Conservation (phyloP, 176 grass and related monocot genomes). For the Miscanthus lutarioriparius region DNA sequence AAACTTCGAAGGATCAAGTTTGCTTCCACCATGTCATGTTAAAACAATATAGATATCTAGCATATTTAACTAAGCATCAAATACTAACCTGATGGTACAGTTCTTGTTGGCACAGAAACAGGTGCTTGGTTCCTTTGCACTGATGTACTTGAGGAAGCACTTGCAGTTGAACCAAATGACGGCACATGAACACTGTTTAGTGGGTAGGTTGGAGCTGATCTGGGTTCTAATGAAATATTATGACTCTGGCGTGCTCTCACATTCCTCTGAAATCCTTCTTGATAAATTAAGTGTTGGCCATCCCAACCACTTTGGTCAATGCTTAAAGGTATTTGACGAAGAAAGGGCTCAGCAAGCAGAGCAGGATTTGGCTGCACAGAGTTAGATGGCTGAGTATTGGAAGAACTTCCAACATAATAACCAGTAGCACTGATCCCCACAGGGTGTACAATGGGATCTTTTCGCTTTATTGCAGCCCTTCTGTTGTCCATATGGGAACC, state of each 20-base stretch:
- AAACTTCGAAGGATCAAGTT: not conserved
- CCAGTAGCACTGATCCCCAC: slow-evolving; percentile 15
- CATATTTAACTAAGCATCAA: not conserved
- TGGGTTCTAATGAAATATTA: slow-evolving; percentile 42
- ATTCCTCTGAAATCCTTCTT: slow-evolving; percentile 63
- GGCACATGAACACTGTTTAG: slow-evolving; percentile 1
- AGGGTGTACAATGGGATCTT: slow-evolving; percentile 27
- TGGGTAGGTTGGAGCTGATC: slow-evolving; percentile 33
- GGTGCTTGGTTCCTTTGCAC: slow-evolving; percentile 31
- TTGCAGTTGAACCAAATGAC: slow-evolving; percentile 33
- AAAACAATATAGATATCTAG: not conserved
- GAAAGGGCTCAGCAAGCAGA: slow-evolving; percentile 20
- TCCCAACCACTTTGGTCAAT: slow-evolving; percentile 35
- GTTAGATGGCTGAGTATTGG: slow-evolving; percentile 43
- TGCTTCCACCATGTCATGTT: not conserved
- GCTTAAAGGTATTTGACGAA: slow-evolving; percentile 28
- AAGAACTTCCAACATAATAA: slow-evolving; percentile 61
- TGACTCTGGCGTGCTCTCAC: slow-evolving; percentile 48
- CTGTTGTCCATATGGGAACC: slow-evolving; percentile 40
- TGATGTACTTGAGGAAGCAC: slow-evolving; percentile 23
- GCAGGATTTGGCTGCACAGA: slow-evolving; percentile 33
- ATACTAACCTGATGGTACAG: slow-evolving; percentile 49
- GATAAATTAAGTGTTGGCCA: slow-evolving; percentile 29
- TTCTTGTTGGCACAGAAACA: slow-evolving; percentile 30
- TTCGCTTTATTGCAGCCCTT: slow-evolving; percentile 48